Percentiles rank a stretch among this genome's conserved stretches.
Evolutionary conservation across 1,284 basidiomycete species (phyloP).

Genomic region (Leccinum angustisporum): DNA sequence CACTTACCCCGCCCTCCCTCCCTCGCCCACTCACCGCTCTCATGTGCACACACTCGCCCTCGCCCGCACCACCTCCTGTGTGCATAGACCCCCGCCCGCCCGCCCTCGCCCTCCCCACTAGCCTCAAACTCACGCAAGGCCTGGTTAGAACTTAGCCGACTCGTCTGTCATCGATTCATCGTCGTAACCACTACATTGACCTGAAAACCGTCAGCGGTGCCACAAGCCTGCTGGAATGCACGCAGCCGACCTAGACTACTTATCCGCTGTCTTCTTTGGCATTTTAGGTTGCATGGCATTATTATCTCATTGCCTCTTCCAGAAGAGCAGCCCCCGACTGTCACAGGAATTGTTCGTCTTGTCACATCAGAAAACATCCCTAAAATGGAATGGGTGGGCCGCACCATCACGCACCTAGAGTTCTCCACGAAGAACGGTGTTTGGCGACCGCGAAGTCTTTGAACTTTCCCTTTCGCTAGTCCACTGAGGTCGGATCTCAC

Average conservation of each 20-base stretch:
- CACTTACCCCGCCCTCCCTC: not conserved
- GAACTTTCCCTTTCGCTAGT: not conserved
- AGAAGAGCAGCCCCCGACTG: not conserved
- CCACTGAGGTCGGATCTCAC: not conserved
- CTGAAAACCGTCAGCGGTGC: not conserved
- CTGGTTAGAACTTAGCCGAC: too few species aligned
- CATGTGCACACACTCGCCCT: too few species aligned
- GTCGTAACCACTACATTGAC: not conserved
- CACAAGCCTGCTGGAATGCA: not conserved
- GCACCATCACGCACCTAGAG: not conserved
- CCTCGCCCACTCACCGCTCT: not conserved
- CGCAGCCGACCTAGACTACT: not conserved
- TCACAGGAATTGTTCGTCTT: not conserved
- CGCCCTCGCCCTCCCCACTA: not conserved
- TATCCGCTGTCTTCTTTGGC: not conserved
- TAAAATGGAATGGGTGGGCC: not conserved
- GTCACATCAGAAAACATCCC: not conserved
- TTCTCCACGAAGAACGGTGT: not conserved
- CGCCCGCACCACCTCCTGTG: too few species aligned
- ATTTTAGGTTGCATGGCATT: not conserved
- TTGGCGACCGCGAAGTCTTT: not conserved
- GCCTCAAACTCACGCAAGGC: not conserved
- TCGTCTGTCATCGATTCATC: not conserved
- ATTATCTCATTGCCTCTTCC: not conserved
- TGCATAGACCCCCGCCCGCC: too few species aligned